Evolutionary conservation across 2,329 filamentous ascomycete genomes (phyloP), one percentile per base, ranked within the genome.

Genomic region (Knufia fluminis): DNA sequence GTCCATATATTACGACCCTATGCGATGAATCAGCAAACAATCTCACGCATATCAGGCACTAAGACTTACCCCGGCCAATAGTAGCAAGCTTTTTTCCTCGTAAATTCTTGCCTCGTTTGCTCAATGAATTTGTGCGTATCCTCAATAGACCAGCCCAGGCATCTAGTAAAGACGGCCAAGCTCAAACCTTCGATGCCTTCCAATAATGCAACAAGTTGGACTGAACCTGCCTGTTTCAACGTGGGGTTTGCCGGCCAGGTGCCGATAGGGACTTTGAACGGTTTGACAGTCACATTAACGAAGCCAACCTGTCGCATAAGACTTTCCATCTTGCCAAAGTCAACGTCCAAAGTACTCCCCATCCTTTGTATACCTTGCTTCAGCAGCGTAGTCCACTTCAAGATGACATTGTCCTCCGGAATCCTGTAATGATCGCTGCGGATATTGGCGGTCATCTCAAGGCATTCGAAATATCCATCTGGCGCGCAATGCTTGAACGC

Each of bases 181-280:
- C 48, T 53, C 42, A 56, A 40, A 4, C 54, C 52, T 23, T 50
- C 41, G 1, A 56, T 38, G 3, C 52, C 52, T 33, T 54, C 48
- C n/a, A 53, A 22, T 9, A 56, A 33, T 9, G 50, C 48, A 23
- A 53, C 32, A 14, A 54, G 48, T 3, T 48, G 46, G 40, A 46
- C 52, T 16, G 44, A 41, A 10, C 54, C 54, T 24, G 49, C 49
- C 20, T 63, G 56, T 46, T 65, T 63, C 31, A 64, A 50, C 6
- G 52, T 28, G 10, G 53, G 50, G 35, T 65, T 60, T 38, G 54
- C 62, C 1, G 60, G 55, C 64, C 64, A 66, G 6, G 57, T 48
- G 1, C 63, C 64, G 14, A 66, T 49, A 7, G 54, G 54, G 9
- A 53, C 17, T 20, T 53, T 53, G 48, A 50, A 53, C 3, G 48